phyloP scores from a whole-genome alignment of 371 early-diverging fungal species.

The Rhizopus microsporus region DNA sequence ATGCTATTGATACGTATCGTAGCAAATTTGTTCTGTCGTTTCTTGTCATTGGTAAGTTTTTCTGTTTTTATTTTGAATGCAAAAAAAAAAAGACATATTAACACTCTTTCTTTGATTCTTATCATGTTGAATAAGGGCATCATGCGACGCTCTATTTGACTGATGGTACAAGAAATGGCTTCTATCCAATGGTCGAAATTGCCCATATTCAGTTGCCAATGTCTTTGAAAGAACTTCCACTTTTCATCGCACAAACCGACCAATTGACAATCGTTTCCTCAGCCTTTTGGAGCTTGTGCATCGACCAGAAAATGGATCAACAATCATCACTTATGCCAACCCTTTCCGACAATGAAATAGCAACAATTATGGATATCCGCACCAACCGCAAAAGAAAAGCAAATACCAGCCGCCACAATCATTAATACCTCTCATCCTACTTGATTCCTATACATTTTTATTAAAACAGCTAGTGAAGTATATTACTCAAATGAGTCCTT shows the following conservation, averaged over 20 bases:
- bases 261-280: conserved; percentile 18
- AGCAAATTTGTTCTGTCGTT: conserved; percentile 20
- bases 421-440: conserved; percentile 16
- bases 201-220: conserved; percentile 22
- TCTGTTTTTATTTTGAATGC: conserved; percentile 21
- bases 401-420: conserved; percentile 16
- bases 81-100: conserved; percentile 21
- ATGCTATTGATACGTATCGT: conserved; percentile 20
- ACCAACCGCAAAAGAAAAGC: conserved; percentile 20
- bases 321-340: conserved; percentile 19
- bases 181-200: conserved; percentile 19
- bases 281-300: conserved; percentile 21
- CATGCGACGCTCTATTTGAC: conserved; percentile 17
- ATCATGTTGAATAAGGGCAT: conserved; percentile 21
- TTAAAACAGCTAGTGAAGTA: conserved; percentile 14
- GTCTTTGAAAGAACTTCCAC: conserved; percentile 21
- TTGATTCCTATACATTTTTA: conserved; percentile 18
- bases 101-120: conserved; percentile 20
- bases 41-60: conserved; percentile 19
- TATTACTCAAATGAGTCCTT: conserved; percentile 12
- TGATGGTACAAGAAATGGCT: conserved; percentile 20
- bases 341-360: conserved; percentile 22
- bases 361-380: conserved; percentile 23
- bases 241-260: conserved; percentile 21
- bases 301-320: conserved; percentile 19